Conservation (phyloP, 768 basidiomycete genomes). For the Fibroporia radiculosa region DNA sequence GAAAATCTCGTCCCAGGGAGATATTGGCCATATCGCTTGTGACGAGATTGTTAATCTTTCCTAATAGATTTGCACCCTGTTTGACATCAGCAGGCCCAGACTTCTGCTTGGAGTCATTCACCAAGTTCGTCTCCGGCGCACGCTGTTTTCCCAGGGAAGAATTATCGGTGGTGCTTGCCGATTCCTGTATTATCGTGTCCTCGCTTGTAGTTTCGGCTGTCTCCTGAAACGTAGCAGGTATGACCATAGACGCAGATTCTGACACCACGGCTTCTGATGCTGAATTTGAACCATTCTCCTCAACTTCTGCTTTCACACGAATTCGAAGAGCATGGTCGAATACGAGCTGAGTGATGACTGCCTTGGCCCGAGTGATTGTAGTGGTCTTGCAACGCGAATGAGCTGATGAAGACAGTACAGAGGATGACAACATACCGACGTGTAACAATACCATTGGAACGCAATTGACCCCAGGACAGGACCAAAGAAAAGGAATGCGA, state of each 20-base stretch:
- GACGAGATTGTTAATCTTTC: conserved; percentile 71
- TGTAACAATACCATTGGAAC: conserved; percentile 45
- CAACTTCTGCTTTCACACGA: conserved; percentile 41
- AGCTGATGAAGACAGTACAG: background rate
- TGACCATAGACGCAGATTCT: background rate
- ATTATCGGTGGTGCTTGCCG: background rate
- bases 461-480: conserved; percentile 36
- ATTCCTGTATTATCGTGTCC: background rate
- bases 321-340: conserved; percentile 53
- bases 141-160: background rate
- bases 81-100: background rate
- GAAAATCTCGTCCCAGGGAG: conserved; percentile 20
- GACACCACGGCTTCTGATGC: background rate
- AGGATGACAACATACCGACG: conserved; percentile 16
- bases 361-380: conserved; percentile 39
- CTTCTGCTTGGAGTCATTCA: background rate
- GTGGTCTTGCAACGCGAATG: conserved; percentile 26
- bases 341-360: conserved; percentile 40
- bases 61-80: conserved; percentile 39
- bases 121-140: background rate
- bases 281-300: conserved; percentile 1
- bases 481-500: conserved; percentile 42
- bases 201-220: background rate
- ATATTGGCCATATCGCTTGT: conserved; percentile 29
- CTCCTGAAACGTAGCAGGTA: background rate